Percentiles rank a stretch among this genome's conserved stretches.
These are phyloP conservation scores for Suillus decipiens DNA, from an alignment of 768 basidiomycete species.

Conservation along the genomic window DNA sequence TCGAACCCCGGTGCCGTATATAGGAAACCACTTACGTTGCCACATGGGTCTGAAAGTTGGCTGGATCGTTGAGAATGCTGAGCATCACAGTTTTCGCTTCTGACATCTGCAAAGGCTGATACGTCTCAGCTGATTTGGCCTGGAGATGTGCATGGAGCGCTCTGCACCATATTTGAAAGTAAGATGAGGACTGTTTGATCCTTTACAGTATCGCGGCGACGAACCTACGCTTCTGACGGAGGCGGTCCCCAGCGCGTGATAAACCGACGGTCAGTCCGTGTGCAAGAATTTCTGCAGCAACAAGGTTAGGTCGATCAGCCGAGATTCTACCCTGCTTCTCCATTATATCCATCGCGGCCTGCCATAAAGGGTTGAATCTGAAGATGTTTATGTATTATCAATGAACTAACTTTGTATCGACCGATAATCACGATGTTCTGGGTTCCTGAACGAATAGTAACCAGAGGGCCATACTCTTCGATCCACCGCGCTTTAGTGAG, in stretches of 20 bases:
- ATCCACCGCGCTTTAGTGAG: background rate
- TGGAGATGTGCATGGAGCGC: background rate
- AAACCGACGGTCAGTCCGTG: background rate
- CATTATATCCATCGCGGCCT: conserved; percentile 46
- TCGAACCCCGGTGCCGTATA: background rate
- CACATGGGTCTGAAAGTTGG: background rate
- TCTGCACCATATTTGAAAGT: background rate
- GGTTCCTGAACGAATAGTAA: background rate
- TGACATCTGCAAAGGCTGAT: background rate
- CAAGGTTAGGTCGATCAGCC: background rate
- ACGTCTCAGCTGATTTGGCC: background rate
- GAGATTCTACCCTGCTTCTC: conserved; percentile 51
- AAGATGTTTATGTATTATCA: background rate
- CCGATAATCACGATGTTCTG: background rate
- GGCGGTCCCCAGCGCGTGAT: background rate
- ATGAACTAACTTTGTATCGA: background rate
- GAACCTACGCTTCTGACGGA: background rate
- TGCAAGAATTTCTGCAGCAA: background rate
- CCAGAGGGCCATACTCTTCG: background rate
- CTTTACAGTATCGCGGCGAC: background rate
- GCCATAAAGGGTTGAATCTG: background rate
- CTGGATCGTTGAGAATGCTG: background rate
- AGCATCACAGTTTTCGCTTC: conserved; percentile 11
- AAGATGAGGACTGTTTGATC: background rate
- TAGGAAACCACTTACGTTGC: background rate